A percentile compares a stretch with the other conserved stretches of the same genome.
phyloP scores from a whole-genome alignment of 2,329 filamentous ascomycete genomes.

The Claviceps pusilla region DNA sequence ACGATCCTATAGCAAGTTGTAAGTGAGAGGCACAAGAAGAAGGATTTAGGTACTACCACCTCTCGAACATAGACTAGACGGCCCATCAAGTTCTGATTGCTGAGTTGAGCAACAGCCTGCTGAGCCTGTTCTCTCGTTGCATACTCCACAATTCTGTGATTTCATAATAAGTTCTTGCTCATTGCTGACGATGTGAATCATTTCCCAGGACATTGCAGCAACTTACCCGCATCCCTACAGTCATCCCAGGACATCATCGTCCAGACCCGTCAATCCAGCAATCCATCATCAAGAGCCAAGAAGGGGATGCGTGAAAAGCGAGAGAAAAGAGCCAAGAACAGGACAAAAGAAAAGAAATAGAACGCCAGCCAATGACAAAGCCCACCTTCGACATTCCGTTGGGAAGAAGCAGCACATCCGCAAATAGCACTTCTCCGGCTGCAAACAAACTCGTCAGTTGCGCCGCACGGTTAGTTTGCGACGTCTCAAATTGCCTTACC shows the following conservation, averaged over 20 bases:
- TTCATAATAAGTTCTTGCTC: background rate
- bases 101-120: constrained; percentile 89
- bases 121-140: constrained; percentile 98
- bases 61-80: constrained; percentile 97
- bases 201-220: background rate
- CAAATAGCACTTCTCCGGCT: constrained; percentile 99
- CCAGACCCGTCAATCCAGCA: constrained; percentile 99
- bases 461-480: constrained; percentile 10
- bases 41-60: constrained; percentile 36
- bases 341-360: constrained; percentile 34
- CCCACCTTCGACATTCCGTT: constrained; percentile 99
- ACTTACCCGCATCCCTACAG: constrained; percentile 99
- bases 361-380: constrained; percentile 70
- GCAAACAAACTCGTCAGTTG: constrained; percentile 25
- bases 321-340: constrained; percentile 47
- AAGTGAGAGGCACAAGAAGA: background rate
- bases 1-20: constrained; percentile 52
- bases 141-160: constrained; percentile 94
- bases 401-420: constrained; percentile 97
- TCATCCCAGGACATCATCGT: constrained; percentile 69
- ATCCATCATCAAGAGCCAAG: constrained; percentile 60
- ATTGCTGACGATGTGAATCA: background rate
- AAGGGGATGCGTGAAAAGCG: constrained; percentile 40
- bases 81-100: constrained; percentile 98
- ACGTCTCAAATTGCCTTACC: constrained; percentile 44